phyloP scores from a whole-genome alignment of 257 asterid genomes.

The Perilla frutescens region DNA sequence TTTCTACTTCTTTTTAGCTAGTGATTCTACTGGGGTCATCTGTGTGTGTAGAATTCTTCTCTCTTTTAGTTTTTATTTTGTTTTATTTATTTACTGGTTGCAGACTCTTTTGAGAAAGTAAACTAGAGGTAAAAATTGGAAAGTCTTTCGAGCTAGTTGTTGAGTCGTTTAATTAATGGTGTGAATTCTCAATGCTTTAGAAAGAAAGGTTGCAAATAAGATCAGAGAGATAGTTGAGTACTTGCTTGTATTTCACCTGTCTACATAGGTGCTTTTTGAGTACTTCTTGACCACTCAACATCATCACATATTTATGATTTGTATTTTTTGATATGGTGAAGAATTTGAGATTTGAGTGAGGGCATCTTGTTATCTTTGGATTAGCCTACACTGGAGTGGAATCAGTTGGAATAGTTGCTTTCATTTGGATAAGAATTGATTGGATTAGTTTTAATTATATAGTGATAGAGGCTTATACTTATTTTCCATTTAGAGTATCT shows the following conservation, averaged over 20 bases:
- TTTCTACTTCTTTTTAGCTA: background rate
- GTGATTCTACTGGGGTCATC: slow-evolving; percentile 8
- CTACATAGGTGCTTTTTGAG: background rate
- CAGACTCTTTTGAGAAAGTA: background rate
- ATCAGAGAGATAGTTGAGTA: background rate
- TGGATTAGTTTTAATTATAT: background rate
- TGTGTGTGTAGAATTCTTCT: background rate
- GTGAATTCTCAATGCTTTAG: slow-evolving; percentile 17
- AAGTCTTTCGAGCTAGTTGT: background rate
- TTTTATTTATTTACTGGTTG: background rate
- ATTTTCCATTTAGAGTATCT: slow-evolving; percentile 13
- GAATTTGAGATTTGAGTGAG: slow-evolving; percentile 21
- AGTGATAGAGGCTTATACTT: background rate
- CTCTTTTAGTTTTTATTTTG: background rate
- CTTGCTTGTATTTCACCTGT: background rate
- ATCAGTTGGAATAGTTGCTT: slow-evolving; percentile 13
- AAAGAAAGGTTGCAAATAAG: background rate
- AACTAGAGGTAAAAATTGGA: background rate
- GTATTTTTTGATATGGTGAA: slow-evolving; percentile 13
- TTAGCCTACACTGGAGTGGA: background rate
- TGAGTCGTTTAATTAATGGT: slow-evolving; percentile 2
- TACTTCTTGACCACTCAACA: slow-evolving; percentile 13
- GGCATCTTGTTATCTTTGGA: slow-evolving; percentile 20
- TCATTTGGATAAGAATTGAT: slow-evolving; percentile 31
- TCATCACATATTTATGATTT: slow-evolving; percentile 15